phyloP scores from a whole-genome alignment of 176 grass and related monocot species.

The Ampelocalamus luodianensis region DNA sequence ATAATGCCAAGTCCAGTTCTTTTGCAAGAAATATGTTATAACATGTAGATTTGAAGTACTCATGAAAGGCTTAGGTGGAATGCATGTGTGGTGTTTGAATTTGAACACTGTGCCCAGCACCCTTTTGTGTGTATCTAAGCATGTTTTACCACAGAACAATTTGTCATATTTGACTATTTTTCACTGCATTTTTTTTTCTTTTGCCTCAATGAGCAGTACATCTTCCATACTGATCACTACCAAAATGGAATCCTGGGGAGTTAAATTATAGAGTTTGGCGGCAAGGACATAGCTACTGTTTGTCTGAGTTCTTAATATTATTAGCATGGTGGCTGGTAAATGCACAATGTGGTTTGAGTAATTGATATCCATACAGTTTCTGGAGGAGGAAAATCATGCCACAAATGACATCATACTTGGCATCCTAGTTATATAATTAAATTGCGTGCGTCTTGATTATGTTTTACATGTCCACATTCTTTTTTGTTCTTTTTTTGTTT shows the following conservation, averaged over 20 bases:
- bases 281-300: no score
- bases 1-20: not conserved
- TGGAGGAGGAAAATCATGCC: conserved; percentile 15
- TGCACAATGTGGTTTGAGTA: conserved; percentile 21
- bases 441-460: not conserved
- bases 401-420: not conserved
- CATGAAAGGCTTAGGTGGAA: conserved; percentile 8
- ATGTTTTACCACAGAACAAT: conserved; percentile 8
- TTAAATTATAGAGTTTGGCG: conserved; percentile 25
- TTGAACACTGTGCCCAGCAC: not conserved
- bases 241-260: conserved; percentile 17
- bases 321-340: conserved; percentile 21
- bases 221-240: not conserved
- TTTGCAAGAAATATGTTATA: not conserved
- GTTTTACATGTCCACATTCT: not conserved
- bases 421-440: not conserved
- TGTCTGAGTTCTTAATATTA: conserved; percentile 16
- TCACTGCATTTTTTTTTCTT: not conserved
- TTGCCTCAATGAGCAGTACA: not conserved
- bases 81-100: conserved; percentile 11
- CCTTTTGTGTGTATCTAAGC: not conserved
- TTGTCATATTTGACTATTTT: conserved; percentile 12
- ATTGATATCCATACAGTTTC: not conserved
- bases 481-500: not conserved
- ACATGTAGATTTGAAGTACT: not conserved